These are phyloP conservation scores for Filobasidium uniguttulatum DNA, from an alignment of 1,284 basidiomycete species.

Conservation along the genomic window DNA sequence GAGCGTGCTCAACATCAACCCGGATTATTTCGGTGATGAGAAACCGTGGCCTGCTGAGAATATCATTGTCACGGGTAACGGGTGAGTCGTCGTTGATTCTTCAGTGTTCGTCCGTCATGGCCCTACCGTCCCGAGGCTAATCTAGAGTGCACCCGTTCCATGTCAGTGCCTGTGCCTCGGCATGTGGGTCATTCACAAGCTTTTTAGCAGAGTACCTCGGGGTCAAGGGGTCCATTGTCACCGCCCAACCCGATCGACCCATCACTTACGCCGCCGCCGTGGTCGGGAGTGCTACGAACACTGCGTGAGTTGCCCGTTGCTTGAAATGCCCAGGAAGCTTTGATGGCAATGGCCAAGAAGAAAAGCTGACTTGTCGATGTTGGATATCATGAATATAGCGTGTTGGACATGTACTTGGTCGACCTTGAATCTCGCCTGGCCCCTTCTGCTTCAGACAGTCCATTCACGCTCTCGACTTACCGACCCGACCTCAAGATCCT, in stretches of 20 bases:
- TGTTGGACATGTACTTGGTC: too few relatives aligned
- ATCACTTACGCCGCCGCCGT: slow-evolving; percentile 16
- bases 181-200: slow-evolving; percentile 16
- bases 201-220: slow-evolving; percentile 18
- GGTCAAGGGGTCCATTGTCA: slow-evolving; percentile 14
- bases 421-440: too few relatives aligned
- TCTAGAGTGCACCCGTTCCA: too few relatives aligned
- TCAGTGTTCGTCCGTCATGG: too few relatives aligned
- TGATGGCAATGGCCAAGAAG: background rate
- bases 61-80: slow-evolving; percentile 17
- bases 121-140: too few relatives aligned
- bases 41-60: too few relatives aligned
- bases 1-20: slow-evolving; percentile 10
- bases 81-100: too few relatives aligned
- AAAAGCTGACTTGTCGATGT: too few relatives aligned
- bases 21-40: slow-evolving; percentile 13
- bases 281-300: slow-evolving; percentile 12
- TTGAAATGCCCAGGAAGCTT: background rate
- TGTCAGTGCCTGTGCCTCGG: slow-evolving; percentile 15
- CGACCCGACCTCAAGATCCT: slow-evolving; percentile 5
- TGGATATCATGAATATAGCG: too few relatives aligned
- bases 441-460: too few relatives aligned
- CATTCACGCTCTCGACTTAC: background rate
- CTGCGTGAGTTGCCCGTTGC: too few relatives aligned
- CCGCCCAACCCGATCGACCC: slow-evolving; percentile 12